Evolutionary conservation across 2,329 filamentous ascomycete species (phyloP).

Genomic region (Diaporthe caulivora): DNA sequence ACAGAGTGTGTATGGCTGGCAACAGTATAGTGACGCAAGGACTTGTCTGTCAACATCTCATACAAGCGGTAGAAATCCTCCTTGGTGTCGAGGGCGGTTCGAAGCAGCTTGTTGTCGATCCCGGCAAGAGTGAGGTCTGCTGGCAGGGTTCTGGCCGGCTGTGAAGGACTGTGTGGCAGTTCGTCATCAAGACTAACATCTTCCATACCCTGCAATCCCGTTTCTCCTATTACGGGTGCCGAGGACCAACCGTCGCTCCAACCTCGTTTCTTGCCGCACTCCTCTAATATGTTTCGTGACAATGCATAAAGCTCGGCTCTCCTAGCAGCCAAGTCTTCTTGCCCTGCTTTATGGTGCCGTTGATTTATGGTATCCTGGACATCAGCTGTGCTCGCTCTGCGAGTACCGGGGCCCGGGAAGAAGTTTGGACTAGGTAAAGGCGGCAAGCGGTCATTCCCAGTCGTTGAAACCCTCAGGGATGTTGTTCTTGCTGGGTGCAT

Average conservation of each 20-base stretch:
- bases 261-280: conserved; percentile 75
- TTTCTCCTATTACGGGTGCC: conserved; percentile 63
- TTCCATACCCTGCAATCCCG: conserved; percentile 63
- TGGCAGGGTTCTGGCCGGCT: conserved; percentile 41
- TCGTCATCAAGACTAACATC: conserved; percentile 68
- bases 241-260: conserved; percentile 84
- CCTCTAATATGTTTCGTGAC: conserved; percentile 83
- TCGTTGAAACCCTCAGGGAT: conserved; percentile 64
- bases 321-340: conserved; percentile 85
- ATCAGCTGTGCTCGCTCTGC: conserved; percentile 53
- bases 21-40: conserved; percentile 84
- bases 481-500: conserved; percentile 76
- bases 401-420: conserved; percentile 62
- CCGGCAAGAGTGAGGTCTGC: conserved; percentile 54
- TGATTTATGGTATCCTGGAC: conserved; percentile 50
- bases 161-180: conserved; percentile 45
- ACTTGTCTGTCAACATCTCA: conserved; percentile 84
- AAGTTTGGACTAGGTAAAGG: conserved; percentile 61
- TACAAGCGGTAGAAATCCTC: conserved; percentile 76
- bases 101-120: conserved; percentile 68
- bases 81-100: conserved; percentile 70
- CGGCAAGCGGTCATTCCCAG: conserved; percentile 48
- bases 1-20: conserved; percentile 84
- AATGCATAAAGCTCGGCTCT: conserved; percentile 86
- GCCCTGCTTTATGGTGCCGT: conserved; percentile 67